Base-by-base conservation (phyloP, 345 rosid genomes). In the Corchorus olitorius region DNA sequence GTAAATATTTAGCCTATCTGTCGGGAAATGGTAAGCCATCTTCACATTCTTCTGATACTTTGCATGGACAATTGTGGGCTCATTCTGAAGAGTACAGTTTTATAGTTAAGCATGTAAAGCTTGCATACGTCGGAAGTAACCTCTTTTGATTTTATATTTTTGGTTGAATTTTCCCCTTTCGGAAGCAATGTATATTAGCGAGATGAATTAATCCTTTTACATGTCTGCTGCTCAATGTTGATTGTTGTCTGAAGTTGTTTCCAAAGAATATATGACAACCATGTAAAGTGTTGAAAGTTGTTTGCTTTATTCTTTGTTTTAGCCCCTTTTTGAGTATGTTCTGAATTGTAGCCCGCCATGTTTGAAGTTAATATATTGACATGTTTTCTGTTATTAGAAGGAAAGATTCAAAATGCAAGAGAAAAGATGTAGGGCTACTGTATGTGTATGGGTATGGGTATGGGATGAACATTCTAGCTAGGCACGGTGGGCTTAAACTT, bases 191-290 rank as follows among this genome's bases (percentile, higher is more conserved):
- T 65, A 54, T 53, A 19, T 58, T 13, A 14, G n/a, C 68, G 67
- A 67, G 80, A 39, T 48, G 77, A 76, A 77, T 80, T 27, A 64
- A 41, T 72, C 60, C n/a, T 65, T 77, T 67, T 49, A 11, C 58
- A 59, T n/a, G 37, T 53, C 69, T 27, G 22, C 73, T 62, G 70
- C 48, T 43, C 34, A 49, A 49, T 76, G 72, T 33, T 78, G 72
- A 49, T 41, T 76, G 72, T 33, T 78, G 72, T 61, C 75, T 78
- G 72, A 69, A 80, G 74, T 75, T 70, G 74, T 75, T 70, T 74
- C 74, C 39, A 77, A 75, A 65, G 77, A 71, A 70, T 62, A 73
- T 48, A 52, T 71, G 72, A 20, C 39, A 55, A 49, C 35, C 39
- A 56, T 63, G 62, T 43, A 61, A 50, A 22, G 63, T 50, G 45